Evolutionary conservation across 2,329 filamentous ascomycete genomes (phyloP).

Genomic region (Trichoderma arundinaceum): DNA sequence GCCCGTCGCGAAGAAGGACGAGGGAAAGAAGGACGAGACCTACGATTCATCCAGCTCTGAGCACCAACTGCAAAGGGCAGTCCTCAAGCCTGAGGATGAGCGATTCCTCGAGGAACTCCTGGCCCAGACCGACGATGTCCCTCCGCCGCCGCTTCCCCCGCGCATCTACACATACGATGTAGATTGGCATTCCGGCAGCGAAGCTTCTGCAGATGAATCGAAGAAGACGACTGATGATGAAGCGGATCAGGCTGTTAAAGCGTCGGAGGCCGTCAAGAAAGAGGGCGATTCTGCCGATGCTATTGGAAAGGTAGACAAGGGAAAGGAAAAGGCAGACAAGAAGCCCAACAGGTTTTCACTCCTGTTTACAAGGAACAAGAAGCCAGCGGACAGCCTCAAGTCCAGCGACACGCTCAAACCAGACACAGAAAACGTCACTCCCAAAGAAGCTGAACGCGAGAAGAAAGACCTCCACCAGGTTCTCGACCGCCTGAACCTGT

Average conservation of each 20-base stretch:
- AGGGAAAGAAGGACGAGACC: conserved; percentile 24
- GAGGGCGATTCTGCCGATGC: conserved; percentile 41
- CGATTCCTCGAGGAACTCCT: conserved; percentile 63
- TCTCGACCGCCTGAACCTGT: conserved; percentile 83
- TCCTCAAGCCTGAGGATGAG: conserved; percentile 64
- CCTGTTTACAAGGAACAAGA: conserved; percentile 48
- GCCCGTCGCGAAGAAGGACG: neutral
- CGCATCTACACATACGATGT: conserved; percentile 58
- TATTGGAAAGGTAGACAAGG: conserved; percentile 39
- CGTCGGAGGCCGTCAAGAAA: neutral
- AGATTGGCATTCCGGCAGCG: conserved; percentile 51
- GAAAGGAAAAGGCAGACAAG: conserved; percentile 42
- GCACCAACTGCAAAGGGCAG: conserved; percentile 44
- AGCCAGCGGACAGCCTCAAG: conserved; percentile 39
- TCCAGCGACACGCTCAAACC: conserved; percentile 43
- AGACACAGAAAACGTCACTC: conserved; percentile 45
- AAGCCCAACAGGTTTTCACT: conserved; percentile 46
- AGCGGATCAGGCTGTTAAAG: conserved; percentile 28
- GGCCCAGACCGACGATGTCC: conserved; percentile 46
- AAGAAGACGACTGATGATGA: conserved; percentile 34
- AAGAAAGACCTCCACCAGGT: conserved; percentile 77
- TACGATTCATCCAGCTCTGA: conserved; percentile 40
- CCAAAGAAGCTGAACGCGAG: conserved; percentile 55
- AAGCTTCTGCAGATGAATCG: conserved; percentile 38
- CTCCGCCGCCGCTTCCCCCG: conserved; percentile 62